Conservation (phyloP, 2,329 filamentous ascomycete species). For the Verticillium isaacii region DNA sequence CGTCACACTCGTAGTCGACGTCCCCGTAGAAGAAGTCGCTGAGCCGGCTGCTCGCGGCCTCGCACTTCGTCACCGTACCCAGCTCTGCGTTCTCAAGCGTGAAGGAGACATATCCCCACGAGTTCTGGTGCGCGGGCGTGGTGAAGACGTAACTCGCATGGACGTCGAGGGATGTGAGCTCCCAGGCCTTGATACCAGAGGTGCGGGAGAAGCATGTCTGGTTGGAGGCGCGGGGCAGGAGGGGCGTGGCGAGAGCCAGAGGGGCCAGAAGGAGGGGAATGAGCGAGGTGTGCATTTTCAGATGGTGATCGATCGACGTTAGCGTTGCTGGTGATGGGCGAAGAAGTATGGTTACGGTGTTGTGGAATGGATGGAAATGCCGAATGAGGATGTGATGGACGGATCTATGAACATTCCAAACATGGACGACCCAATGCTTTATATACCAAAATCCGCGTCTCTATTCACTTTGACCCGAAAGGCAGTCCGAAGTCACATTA, state of each 20-base stretch:
- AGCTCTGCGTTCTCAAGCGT: conserved; percentile 42
- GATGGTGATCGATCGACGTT: not conserved
- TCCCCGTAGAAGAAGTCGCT: conserved; percentile 46
- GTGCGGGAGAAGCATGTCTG: conserved; percentile 11
- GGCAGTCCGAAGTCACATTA: not conserved
- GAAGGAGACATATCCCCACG: conserved; percentile 42
- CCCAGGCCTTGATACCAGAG: conserved; percentile 26
- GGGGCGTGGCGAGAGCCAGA: conserved; percentile 7
- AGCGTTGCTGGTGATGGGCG: too few species aligned
- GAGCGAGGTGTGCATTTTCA: conserved; percentile 6
- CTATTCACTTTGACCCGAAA: not conserved
- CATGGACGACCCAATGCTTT: not conserved
- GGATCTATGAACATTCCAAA: not conserved
- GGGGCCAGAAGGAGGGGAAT: conserved; percentile 5
- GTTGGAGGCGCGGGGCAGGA: conserved; percentile 2
- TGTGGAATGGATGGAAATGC: not conserved
- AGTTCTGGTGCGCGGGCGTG: conserved; percentile 47
- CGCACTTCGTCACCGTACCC: conserved; percentile 31
- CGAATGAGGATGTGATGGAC: not conserved
- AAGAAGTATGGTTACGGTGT: not conserved
- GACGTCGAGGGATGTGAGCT: conserved; percentile 39
- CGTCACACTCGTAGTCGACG: conserved; percentile 35
- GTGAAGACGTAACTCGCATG: conserved; percentile 43
- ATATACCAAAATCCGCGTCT: not conserved
- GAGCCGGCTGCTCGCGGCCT: conserved; percentile 34